These are phyloP conservation scores for Hirsutella minnesotensis DNA, from an alignment of 2,329 filamentous ascomycete species.

Conservation along the genomic window DNA sequence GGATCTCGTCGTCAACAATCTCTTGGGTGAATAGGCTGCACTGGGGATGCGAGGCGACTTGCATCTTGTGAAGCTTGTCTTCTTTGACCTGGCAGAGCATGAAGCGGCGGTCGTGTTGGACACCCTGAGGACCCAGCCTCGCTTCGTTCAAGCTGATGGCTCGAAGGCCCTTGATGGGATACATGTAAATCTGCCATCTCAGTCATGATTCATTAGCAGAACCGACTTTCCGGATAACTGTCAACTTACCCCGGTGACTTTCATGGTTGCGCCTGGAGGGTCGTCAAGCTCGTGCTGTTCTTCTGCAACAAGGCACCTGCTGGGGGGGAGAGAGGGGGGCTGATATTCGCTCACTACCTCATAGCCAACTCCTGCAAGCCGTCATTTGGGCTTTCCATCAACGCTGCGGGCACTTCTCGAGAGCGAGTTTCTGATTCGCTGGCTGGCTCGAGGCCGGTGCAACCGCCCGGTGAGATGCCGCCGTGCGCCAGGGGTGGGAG, in stretches of 20 bases:
- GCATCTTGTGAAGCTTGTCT: slow-evolving; percentile 41
- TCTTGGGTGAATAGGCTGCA: slow-evolving; percentile 54
- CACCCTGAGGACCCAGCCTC: slow-evolving; percentile 47
- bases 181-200: slow-evolving; percentile 43
- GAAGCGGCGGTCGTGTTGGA: slow-evolving; percentile 56
- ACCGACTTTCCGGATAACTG: not conserved
- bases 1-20: slow-evolving; percentile 28
- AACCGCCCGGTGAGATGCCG: no score
- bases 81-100: slow-evolving; percentile 50
- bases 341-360: no score
- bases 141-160: slow-evolving; percentile 42
- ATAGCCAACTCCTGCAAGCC: no score
- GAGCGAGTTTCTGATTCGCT: no score
- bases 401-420: no score
- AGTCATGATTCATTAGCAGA: not conserved
- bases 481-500: no score
- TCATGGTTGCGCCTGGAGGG: slow-evolving; percentile 12
- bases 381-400: no score
- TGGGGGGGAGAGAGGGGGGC: no score
- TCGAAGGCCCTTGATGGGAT: slow-evolving; percentile 64
- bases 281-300: no score
- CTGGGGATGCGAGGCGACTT: slow-evolving; percentile 42
- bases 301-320: no score
- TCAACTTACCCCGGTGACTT: slow-evolving; percentile 16
- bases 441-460: no score